phyloP scores from a whole-genome alignment of 202 grass and related monocot genomes.

The Schoenoplectus tabernaemontani region DNA sequence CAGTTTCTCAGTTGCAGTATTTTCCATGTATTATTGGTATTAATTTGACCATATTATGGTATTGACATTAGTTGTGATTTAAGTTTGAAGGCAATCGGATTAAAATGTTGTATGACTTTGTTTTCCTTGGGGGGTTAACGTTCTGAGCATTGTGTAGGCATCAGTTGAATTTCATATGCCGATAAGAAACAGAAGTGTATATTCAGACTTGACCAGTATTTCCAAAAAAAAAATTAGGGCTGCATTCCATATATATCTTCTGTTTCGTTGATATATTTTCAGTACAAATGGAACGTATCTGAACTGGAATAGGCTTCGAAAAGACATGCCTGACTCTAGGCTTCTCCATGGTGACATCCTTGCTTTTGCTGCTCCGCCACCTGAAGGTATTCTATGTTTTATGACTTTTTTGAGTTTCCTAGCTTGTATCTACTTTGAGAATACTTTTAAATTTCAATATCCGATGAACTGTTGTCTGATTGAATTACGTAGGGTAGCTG shows the following conservation, averaged over 20 bases:
- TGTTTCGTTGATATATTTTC: constrained; percentile 25
- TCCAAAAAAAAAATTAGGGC: neutral
- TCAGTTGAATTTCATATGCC: neutral
- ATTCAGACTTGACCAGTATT: neutral
- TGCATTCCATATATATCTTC: neutral
- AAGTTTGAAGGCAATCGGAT: neutral
- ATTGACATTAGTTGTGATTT: neutral
- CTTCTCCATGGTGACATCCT: constrained; percentile 77
- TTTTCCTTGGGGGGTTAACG: neutral
- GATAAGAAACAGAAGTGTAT: neutral
- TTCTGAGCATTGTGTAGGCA: neutral
- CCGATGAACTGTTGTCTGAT: neutral
- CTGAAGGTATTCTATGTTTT: constrained; percentile 38
- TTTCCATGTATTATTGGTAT: neutral
- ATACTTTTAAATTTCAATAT: neutral
- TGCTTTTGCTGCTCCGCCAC: constrained; percentile 51
- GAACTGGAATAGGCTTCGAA: constrained; percentile 63
- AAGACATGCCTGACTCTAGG: constrained; percentile 42
- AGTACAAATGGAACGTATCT: constrained; percentile 83
- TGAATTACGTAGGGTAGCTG: neutral
- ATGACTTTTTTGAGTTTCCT: neutral
- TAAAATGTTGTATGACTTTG: neutral
- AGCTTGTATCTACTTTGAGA: neutral
- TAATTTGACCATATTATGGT: neutral
- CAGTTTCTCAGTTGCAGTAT: neutral